Base-by-base conservation (phyloP, 441 rosid species). In the Mallotus japonicus region DNA sequence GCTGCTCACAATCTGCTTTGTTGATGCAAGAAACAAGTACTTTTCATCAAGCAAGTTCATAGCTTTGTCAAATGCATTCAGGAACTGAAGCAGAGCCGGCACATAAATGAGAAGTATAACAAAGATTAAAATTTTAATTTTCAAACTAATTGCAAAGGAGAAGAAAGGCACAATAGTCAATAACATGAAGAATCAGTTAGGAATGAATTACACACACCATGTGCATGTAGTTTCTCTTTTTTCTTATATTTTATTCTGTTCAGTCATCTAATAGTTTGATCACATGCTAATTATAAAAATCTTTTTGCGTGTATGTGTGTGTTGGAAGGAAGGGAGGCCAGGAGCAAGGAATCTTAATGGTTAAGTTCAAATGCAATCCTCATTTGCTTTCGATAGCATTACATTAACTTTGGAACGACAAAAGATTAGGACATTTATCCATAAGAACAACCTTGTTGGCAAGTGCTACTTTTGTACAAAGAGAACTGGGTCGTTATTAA, bases 1-100 rank as follows among this genome's bases (percentile, higher is more conserved):
- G 80, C 90, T 83, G 88, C 95, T 91, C 76, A 91, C 90, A 70
- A 91, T 84, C 83, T 88, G 95, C 77, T 88, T 89, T 37, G 86
- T 72, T 50, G 95, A 89, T 70, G 91, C 80, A 58, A 91, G 86
- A 75, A 89, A 81, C n/a, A 86, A 75, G 75, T 84, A 87, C 63
- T 83, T 87, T 53, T 91, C 92, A 78, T 88, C 95, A 75, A 91
- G 92, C 74, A 74, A 71, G 79, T 91, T 84, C 93, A 91, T 89
- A 47, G 95, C 95, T 78, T 74, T 63, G 77, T 89, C 92, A 84
- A 91, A 91, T 65, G 82, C 92, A 80, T 87, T 86, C 95, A 91
- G 64, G 84, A 88, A 89, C 97, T 88, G 87, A 42, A 65, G 28
- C 42, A 65, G 28, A 12, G 0, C 55, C 47, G 12, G 28, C 13